Conservation (phyloP, 768 basidiomycete species). For the Mycena chlorophos region DNA sequence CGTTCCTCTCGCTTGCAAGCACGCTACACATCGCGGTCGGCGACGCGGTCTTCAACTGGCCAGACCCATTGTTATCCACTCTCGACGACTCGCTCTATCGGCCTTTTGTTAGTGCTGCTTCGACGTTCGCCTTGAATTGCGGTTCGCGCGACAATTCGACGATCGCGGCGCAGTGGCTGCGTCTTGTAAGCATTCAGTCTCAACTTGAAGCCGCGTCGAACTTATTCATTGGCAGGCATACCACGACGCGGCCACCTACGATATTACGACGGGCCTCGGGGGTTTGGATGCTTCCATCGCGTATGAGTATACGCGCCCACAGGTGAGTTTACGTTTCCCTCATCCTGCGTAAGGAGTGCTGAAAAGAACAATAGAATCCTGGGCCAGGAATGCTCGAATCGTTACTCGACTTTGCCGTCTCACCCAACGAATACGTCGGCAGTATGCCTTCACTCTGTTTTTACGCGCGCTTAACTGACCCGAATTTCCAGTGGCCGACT, state of each 20-base stretch:
- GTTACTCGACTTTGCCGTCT: background rate
- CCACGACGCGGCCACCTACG: constrained; percentile 25
- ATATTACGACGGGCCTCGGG: constrained; percentile 21
- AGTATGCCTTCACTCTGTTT: constrained; percentile 2
- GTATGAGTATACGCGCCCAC: background rate
- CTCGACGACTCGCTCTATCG: constrained; percentile 10
- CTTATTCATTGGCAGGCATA: constrained; percentile 8
- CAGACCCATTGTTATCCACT: constrained; percentile 4
- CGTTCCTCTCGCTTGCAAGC: too few species aligned
- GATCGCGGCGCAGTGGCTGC: constrained; percentile 21
- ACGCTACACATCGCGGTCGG: background rate
- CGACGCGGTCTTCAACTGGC: constrained; percentile 11
- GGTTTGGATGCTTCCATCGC: constrained; percentile 27
- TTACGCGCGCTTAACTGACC: background rate
- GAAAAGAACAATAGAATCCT: background rate
- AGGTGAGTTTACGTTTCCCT: constrained; percentile 11
- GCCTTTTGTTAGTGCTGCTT: background rate
- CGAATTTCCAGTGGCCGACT: constrained; percentile 21
- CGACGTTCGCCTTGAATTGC: background rate
- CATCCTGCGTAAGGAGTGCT: background rate
- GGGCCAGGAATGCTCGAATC: constrained; percentile 2
- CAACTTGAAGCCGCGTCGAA: too few species aligned
- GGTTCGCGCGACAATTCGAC: constrained; percentile 8
- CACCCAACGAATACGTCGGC: constrained; percentile 7
- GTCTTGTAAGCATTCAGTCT: constrained; percentile 9